Percentiles rank a stretch among this genome's conserved stretches.
phyloP scores from a whole-genome alignment of 192 early-diverging fungal genomes.

The Rhizoclosmatium sp. region DNA sequence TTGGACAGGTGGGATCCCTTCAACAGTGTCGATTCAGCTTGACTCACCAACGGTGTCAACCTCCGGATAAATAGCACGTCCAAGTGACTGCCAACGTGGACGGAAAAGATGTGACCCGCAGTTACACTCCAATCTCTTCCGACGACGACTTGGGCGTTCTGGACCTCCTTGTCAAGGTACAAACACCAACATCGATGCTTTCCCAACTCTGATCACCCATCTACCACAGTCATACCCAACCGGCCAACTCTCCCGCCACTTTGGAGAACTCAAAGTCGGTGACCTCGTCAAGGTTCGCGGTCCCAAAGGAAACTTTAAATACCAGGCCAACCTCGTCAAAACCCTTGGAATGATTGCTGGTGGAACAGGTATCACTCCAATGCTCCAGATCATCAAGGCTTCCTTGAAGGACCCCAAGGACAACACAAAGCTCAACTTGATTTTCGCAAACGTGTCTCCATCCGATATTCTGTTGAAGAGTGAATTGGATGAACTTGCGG shows the following conservation, averaged over 20 bases:
- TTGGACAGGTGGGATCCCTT: conserved; percentile 68
- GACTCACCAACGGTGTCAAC: not conserved
- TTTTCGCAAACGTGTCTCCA: conserved; percentile 89
- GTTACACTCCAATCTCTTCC: conserved; percentile 90
- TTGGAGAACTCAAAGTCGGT: conserved; percentile 70
- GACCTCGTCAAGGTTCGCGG: conserved; percentile 81
- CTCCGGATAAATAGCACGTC: conserved; percentile 69
- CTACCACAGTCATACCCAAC: conserved; percentile 17
- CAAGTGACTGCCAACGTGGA: conserved; percentile 83
- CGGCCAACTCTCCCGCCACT: conserved; percentile 34
- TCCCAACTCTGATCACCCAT: not conserved
- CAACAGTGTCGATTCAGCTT: not conserved
- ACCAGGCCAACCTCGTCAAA: conserved; percentile 80
- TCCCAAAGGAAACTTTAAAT: conserved; percentile 90
- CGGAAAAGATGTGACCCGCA: conserved; percentile 84
- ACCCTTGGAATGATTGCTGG: conserved; percentile 92
- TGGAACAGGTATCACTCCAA: conserved; percentile 93
- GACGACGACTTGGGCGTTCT: conserved; percentile 88
- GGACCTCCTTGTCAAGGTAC: conserved; percentile 90
- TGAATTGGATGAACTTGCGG: conserved; percentile 81
- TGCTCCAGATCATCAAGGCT: conserved; percentile 92
- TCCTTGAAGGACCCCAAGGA: conserved; percentile 86
- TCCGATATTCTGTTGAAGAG: conserved; percentile 87
- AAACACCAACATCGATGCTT: not conserved
- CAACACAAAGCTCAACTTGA: conserved; percentile 82